phyloP scores from a whole-genome alignment of 257 asterid species.

The Solanum paucissectum region DNA sequence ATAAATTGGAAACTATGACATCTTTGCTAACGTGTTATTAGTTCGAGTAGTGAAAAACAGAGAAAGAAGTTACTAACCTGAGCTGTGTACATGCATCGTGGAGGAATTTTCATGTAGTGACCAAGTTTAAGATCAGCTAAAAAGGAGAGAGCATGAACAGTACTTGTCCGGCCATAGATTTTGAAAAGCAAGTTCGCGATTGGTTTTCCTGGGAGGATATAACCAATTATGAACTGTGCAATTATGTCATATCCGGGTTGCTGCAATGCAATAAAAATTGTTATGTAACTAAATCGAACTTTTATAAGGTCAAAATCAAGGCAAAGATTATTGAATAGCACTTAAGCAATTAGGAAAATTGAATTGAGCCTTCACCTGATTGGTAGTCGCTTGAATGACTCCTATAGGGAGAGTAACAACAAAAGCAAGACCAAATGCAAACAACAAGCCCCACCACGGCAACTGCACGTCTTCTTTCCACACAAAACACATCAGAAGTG shows the following conservation, averaged over 20 bases:
- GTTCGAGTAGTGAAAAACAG: not conserved
- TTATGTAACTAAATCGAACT: not conserved
- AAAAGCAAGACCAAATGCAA: constrained; percentile 78
- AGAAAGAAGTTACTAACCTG: constrained; percentile 34
- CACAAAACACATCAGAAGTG: constrained; percentile 57
- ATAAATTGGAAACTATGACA: not conserved
- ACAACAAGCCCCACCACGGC: constrained; percentile 92
- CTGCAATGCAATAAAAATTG: constrained; percentile 19
- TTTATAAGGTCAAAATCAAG: not conserved
- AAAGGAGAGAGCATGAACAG: constrained; percentile 80
- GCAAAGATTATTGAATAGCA: not conserved
- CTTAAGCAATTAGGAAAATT: not conserved
- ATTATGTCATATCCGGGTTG: constrained; percentile 96
- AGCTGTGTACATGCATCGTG: constrained; percentile 77
- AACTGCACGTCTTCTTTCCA: constrained; percentile 84
- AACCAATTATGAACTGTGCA: constrained; percentile 86
- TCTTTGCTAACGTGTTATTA: not conserved
- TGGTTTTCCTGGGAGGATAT: constrained; percentile 84
- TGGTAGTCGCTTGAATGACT: constrained; percentile 91
- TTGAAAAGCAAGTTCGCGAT: constrained; percentile 85
- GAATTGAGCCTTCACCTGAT: constrained; percentile 33
- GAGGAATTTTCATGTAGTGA: constrained; percentile 96
- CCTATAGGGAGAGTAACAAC: constrained; percentile 86
- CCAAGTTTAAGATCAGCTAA: constrained; percentile 90
- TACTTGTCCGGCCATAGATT: constrained; percentile 88